Evolutionary conservation across 179 eudicot genomes (phyloP), one percentile per base, ranked within the genome.

Genomic region (Sideroxylon spinosum): DNA sequence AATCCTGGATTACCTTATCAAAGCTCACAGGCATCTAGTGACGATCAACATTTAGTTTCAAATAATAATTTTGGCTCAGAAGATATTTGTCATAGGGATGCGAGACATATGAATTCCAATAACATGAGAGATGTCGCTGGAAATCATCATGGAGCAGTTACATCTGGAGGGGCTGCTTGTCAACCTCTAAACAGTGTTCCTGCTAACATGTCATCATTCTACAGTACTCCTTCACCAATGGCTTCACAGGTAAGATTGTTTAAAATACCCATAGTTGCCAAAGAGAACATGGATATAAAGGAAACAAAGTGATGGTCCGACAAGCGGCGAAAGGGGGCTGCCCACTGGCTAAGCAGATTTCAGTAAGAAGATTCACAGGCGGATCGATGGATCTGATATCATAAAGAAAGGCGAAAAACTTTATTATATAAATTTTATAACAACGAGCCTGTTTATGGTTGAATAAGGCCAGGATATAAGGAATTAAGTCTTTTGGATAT

Each of bases 181-280:
- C 98, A 90, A 78, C 68, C 85, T 73, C 74, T 78, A 11, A 92
- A 89, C 84, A 86, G 90, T 59, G 91, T 89, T 81, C 82, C 90
- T 80, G 80, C 95, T 70, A 85, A 82, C 82, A 69, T 88, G 63
- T 88, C 98, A 78, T 88, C 97, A 78, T 91, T 90, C 75, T 96
- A 87, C 80, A 92, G 73, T 82, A 96, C 99, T 81, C 99, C 99
- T 79, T 94, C 98, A 55, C 99, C 99, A 79, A 89, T 94, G 93
- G 90, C 91, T 74, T 71, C 89, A 78, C 99, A 96, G 91, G 97
- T 93, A 85, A 69, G 67, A 22, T 64, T 48, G 50, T 29, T 23
- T 50, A 28, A 57, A 26, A 12, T 55, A 66, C 29, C 68, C 25
- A 37, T 37, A 37, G 44, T 37, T 37, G 44, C 5, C 44, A 37